These are phyloP conservation scores for Exophiala oligosperma DNA, from an alignment of 2,329 filamentous ascomycete genomes.

Conservation along the genomic window DNA sequence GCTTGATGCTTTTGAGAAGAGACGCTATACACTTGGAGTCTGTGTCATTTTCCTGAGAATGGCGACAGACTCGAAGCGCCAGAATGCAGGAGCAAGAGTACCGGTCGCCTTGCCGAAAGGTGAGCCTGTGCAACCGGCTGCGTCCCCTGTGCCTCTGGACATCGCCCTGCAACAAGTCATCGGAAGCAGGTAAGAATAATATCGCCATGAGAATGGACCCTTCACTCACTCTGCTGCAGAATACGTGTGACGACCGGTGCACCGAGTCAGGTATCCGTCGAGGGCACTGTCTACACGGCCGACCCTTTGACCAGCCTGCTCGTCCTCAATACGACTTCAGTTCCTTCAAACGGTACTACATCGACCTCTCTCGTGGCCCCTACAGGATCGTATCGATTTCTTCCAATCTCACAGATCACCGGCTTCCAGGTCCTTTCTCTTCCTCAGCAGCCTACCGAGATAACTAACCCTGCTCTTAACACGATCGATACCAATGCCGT, in stretches of 20 bases:
- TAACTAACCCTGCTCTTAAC: slow-evolving; percentile 47
- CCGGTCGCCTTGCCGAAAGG: slow-evolving; percentile 52
- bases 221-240: slow-evolving; percentile 39
- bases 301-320: slow-evolving; percentile 62
- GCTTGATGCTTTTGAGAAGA: neutral
- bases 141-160: slow-evolving; percentile 50
- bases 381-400: slow-evolving; percentile 59
- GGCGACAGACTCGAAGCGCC: slow-evolving; percentile 57
- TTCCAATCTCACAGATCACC: slow-evolving; percentile 60
- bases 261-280: slow-evolving; percentile 52
- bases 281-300: slow-evolving; percentile 64
- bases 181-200: slow-evolving; percentile 45
- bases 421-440: slow-evolving; percentile 56
- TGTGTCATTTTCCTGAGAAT: slow-evolving; percentile 19
- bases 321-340: slow-evolving; percentile 58
- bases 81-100: slow-evolving; percentile 53
- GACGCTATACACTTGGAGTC: neutral
- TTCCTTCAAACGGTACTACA: slow-evolving; percentile 36
- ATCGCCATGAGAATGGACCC: slow-evolving; percentile 45
- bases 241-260: slow-evolving; percentile 59
- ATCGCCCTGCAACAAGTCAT: slow-evolving; percentile 60
- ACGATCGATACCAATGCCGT: slow-evolving; percentile 56
- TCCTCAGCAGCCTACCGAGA: slow-evolving; percentile 36
- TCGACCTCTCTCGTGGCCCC: slow-evolving; percentile 36
- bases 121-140: slow-evolving; percentile 41